Evolutionary conservation across 2,329 filamentous ascomycete species (phyloP), one percentile per base, ranked within the genome.

Genomic region (Bimuria novae-zelandiae): DNA sequence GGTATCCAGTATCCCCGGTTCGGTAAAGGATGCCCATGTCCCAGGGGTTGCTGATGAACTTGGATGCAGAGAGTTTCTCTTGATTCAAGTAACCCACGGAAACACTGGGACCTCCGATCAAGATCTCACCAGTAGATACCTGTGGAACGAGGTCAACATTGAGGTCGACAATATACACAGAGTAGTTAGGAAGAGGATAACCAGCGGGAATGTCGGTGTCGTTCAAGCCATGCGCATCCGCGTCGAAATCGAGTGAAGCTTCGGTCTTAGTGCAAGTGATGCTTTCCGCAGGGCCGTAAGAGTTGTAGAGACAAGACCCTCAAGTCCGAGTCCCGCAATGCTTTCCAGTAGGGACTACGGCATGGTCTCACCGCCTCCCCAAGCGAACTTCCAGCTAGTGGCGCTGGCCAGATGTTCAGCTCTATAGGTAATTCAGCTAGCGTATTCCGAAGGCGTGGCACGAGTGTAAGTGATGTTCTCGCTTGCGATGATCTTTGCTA

Each of bases 361-460:
- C 7, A 51, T 11, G 1, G 46, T 3, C 33, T 62, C 59, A 21
- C 59, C 59, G 4, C 63, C 74, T 2, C 29, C 56, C 12, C 62
- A 56, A 1, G 73, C 75, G 21, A 57, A 45, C 5, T 56, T 49
- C 71, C 73, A 76, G 2, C 21, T 25, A 0, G 43, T 51, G 11
- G 52, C 54, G 7, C 56, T 29, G 2, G 16, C 17, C 1, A 72
- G 63, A 59, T 54, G 17, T 8, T 51, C 14, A 33, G 37, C 11
- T 10, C 59, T 64, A 37, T 51, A 63, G 2, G 52, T 35, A 16
- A 72, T 16, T 59, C 63, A 65, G 51, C 59, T 54, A 1, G 47
- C 32, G 47, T 75, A 76, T 54, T 80, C 76, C 0, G 78, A 75
- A 0, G 78, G 76, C 2, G 73, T 76, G 1, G 69, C 69, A 4